Evolutionary conservation across 352 stramenopile species (phyloP), one percentile per base, ranked within the genome.

Genomic region (Phytophthora brassicae): DNA sequence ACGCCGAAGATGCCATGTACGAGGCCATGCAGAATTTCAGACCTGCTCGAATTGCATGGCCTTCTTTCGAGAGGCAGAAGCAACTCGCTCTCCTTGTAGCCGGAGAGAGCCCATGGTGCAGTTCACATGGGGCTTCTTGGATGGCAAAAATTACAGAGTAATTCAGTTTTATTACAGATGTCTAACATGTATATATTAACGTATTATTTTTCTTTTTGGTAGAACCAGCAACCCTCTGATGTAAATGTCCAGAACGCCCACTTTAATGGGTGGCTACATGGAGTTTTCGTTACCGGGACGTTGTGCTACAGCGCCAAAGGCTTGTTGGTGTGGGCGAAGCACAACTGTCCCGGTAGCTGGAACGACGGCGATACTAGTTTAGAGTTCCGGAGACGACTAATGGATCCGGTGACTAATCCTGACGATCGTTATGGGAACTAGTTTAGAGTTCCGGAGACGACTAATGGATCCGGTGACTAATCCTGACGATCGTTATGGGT

Each of bases 311-410:
- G 20, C 17, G 58, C 54, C 14, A 23, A 60, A 36, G 50, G 50
- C 14, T 47, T 54, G 1, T 61, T 60, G 24, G 42, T 61, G 6
- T 61, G 48, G 58, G 42, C 28, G 1, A 50, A 57, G 23, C 49
- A 66, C 43, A 60, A 60, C 14, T 66, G 44, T 46, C 17, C 44
- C 14, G 58, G 58, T 8, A 56, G 42, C 38, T 66, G 58, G 50
- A 66, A 66, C 26, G 58, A 66, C 19, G 44, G 42, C 0, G 58
- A 64, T 23, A 64, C 45, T 1, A 38, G n/a, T 13, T 22, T 54
- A 3, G 35, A 53, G 1, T 49, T 56, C 17, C 35, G 33, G 8
- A 11, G 31, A 4, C 42, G 29, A 0, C 35, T 63, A 0, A n/a
- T 39, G 6, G 44, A 63, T 24, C 19, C 31, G 14, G 46, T 7